Conservation (phyloP, 345 rosid genomes). For the Corchorus capsularis region DNA sequence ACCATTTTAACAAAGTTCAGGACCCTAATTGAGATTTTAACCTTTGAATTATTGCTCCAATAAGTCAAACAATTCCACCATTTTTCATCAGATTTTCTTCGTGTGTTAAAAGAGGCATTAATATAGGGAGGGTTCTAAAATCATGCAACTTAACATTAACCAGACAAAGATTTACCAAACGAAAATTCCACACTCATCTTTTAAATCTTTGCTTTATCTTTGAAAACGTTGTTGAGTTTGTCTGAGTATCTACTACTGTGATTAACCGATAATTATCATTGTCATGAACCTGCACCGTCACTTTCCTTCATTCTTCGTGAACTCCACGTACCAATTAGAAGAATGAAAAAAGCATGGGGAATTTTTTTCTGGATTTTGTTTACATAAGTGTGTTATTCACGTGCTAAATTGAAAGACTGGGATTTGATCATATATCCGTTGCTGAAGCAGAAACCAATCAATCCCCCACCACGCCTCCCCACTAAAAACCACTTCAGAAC, state of each 20-base stretch:
- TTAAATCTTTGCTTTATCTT: not conserved
- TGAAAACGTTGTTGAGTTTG: not conserved
- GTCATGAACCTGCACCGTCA: not conserved
- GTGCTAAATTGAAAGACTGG: not conserved
- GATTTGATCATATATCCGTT: slow-evolving; percentile 17
- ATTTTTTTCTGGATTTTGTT: not conserved
- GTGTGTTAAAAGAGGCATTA: no score
- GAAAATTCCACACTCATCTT: no score
- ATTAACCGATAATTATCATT: not conserved
- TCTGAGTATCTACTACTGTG: not conserved
- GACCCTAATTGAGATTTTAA: no score
- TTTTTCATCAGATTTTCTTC: no score
- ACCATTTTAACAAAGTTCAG: no score
- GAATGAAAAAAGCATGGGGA: not conserved
- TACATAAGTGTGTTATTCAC: not conserved
- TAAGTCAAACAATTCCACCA: no score
- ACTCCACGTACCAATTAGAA: not conserved
- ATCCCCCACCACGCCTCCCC: not conserved
- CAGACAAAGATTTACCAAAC: no score
- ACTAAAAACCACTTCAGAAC: not conserved
- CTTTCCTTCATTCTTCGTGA: not conserved
- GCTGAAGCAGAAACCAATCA: not conserved
- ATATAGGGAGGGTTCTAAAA: no score
- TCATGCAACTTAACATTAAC: no score
- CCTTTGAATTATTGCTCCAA: no score